These are phyloP conservation scores for Iris pallida DNA, from an alignment of 116 monocot species.

Conservation along the genomic window DNA sequence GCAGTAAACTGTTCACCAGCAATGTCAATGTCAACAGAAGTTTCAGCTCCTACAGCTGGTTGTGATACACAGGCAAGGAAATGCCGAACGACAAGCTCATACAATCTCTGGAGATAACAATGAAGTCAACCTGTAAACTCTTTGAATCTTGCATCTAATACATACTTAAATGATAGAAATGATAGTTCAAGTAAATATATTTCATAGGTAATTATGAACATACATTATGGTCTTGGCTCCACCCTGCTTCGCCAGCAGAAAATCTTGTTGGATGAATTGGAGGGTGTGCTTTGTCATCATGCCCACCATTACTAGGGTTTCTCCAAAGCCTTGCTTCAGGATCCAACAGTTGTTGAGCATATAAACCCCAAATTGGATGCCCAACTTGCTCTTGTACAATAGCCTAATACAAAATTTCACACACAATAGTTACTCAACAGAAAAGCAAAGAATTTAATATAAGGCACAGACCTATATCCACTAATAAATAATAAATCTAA, in stretches of 20 bases:
- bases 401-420: constrained; percentile 35
- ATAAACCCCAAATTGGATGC: constrained; percentile 84
- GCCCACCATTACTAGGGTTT: constrained; percentile 92
- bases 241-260: constrained; percentile 68
- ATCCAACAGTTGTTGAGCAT: constrained; percentile 74
- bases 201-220: constrained; percentile 6
- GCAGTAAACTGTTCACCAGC: constrained; percentile 88
- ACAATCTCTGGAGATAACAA: constrained; percentile 62
- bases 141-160: constrained; percentile 7
- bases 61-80: constrained; percentile 97
- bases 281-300: constrained; percentile 98
- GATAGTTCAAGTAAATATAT: not conserved
- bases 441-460: not conserved
- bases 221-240: constrained; percentile 84
- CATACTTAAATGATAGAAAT: not conserved
- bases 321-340: constrained; percentile 88
- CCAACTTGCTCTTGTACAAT: constrained; percentile 70
- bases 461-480: not conserved
- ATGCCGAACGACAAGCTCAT: constrained; percentile 96
- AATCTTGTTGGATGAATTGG: constrained; percentile 97
- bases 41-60: constrained; percentile 95
- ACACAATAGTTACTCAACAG: not conserved
- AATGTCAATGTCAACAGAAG: constrained; percentile 91
- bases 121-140: constrained; percentile 1
- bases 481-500: no score